A percentile compares a stretch with the other conserved stretches of the same genome.
These are phyloP conservation scores for Claviceps sp. DNA, from an alignment of 2,329 filamentous ascomycete species.

Conservation along the genomic window DNA sequence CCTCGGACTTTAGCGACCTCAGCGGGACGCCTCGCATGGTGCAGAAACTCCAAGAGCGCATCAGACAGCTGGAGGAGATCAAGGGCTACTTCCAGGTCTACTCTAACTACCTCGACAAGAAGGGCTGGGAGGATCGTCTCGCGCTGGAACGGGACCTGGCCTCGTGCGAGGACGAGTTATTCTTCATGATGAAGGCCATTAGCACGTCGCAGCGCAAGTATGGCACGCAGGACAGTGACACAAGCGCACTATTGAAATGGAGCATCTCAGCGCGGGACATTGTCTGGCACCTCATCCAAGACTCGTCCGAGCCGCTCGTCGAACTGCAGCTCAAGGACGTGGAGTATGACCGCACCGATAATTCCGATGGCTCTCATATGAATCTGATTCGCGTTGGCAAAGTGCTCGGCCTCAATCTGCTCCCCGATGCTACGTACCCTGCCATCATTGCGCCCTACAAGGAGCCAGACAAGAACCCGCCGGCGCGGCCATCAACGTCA, in stretches of 20 bases:
- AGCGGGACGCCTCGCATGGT: constrained; percentile 90
- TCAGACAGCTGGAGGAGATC: constrained; percentile 88
- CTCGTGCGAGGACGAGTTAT: constrained; percentile 87
- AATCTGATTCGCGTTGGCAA: constrained; percentile 83
- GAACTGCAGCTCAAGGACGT: constrained; percentile 88
- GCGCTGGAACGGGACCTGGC: constrained; percentile 81
- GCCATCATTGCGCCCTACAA: constrained; percentile 89
- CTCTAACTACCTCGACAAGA: constrained; percentile 70
- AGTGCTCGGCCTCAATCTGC: constrained; percentile 76
- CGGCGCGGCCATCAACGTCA: background rate
- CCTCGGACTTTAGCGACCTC: constrained; percentile 95
- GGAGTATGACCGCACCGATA: constrained; percentile 89
- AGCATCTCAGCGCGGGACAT: constrained; percentile 91
- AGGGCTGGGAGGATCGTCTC: constrained; percentile 83
- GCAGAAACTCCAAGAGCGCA: constrained; percentile 77
- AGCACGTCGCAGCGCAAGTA: constrained; percentile 86
- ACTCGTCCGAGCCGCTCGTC: constrained; percentile 74
- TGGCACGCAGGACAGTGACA: constrained; percentile 54
- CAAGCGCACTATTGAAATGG: constrained; percentile 74
- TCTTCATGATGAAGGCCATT: constrained; percentile 99
- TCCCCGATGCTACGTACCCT: constrained; percentile 84
- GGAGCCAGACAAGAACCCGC: constrained; percentile 43
- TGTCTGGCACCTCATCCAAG: constrained; percentile 90
- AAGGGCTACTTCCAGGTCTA: constrained; percentile 94
- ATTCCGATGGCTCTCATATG: constrained; percentile 90